Conservation (phyloP, 1,284 basidiomycete genomes). For the Moniliella sp. region DNA sequence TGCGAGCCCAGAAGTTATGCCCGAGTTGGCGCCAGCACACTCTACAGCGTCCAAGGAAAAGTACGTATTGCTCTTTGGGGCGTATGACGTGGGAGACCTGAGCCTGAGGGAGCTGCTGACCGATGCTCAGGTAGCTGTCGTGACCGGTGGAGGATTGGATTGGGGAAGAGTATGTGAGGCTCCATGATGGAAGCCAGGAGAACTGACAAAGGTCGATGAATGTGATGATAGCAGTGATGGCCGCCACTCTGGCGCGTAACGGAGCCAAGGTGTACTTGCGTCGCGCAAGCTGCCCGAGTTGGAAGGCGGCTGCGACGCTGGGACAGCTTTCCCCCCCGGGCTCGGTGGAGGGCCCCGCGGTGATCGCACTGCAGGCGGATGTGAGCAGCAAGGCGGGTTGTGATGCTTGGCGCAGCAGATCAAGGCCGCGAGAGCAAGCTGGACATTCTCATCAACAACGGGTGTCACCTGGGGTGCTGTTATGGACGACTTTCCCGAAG, state of each 20-base stretch:
- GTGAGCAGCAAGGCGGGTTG: constrained; percentile 51
- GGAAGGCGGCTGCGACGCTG: constrained; percentile 38
- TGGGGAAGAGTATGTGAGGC: constrained; percentile 27
- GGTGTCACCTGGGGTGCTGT: constrained; percentile 52
- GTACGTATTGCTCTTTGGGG: constrained; percentile 26
- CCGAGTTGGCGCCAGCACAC: constrained; percentile 43
- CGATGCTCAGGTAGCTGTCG: constrained; percentile 42
- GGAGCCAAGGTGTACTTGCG: constrained; percentile 54
- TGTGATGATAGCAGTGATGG: too few species aligned
- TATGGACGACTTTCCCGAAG: constrained; percentile 45
- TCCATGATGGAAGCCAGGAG: too few species aligned
- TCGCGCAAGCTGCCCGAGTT: constrained; percentile 48
- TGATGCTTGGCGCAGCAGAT: constrained; percentile 51
- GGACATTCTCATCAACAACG: constrained; percentile 35
- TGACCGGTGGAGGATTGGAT: constrained; percentile 47
- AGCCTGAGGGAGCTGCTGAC: too few species aligned
- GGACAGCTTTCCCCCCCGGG: constrained; percentile 12
- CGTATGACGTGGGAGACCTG: background rate
- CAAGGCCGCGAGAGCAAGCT: constrained; percentile 46
- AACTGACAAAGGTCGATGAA: too few species aligned
- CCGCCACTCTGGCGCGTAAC: constrained; percentile 55
- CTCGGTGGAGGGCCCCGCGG: constrained; percentile 3
- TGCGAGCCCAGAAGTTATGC: constrained; percentile 25
- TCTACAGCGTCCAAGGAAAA: constrained; percentile 56
- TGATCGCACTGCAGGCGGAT: constrained; percentile 22